Evolutionary conservation across 202 grass and related monocot species (phyloP), one percentile per base, ranked within the genome.

Genomic region (Panicum hallii): DNA sequence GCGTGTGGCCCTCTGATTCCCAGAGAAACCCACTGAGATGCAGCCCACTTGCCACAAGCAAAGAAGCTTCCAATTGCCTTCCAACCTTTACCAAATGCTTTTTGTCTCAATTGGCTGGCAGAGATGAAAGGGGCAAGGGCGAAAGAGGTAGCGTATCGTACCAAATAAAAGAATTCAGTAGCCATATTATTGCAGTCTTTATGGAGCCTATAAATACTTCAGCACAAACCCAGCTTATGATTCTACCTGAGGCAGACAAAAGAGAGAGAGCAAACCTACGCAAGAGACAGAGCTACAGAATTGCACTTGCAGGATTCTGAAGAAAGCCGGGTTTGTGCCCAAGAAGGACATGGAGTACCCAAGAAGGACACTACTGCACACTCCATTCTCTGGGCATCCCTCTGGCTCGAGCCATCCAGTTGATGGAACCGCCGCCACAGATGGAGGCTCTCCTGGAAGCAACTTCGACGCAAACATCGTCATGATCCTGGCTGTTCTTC

Each of bases 401-500:
- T 77, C 91, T 20, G 69, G 57, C 34, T 79, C 87, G n/a, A 93
- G 78, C 43, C 94, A 76, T 44, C 77, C 83, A 3, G 72, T 70
- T 49, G 47, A 80, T 2, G 82, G 57, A 65, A 14, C 57, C 55
- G 3, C 56, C 4, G 19, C 54, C 63, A 16, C 47, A 1, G 53
- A 84, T 6, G 67, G 36, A 6, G 70, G 79, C 4, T 26, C 80
- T 6, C 20, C 79, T 4, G 81, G 78, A 5, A 87, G 74, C 48
- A 86, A 20, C 74, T 90, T 98, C 3, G 93, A 95, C 3, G 87
- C 87, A 16, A 95, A 93, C 77, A 67, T 92, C 34, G 89, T 98
- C 60, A 90, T 95, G 91, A 93, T 98, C 85, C 68, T 98, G 26
- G 89, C 93, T 44, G 83, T 92, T 48, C 93, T 98, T 52, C 76